phyloP scores from a whole-genome alignment of 441 rosid species.

The Kokia cookei region DNA sequence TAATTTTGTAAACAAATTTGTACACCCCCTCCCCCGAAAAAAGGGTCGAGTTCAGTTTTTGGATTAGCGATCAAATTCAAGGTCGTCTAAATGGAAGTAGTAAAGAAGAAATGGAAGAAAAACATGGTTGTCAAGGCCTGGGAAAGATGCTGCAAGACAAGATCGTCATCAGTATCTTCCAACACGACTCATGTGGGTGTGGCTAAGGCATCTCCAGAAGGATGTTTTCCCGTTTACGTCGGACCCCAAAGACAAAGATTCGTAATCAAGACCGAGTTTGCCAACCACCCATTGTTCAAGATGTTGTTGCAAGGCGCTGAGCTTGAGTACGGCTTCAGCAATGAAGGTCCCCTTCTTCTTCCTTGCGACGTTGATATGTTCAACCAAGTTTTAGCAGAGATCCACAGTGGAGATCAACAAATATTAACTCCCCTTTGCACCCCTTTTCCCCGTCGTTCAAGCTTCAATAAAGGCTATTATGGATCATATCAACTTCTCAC shows the following conservation, averaged over 20 bases:
- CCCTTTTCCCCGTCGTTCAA: conserved; percentile 10
- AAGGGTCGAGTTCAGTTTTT: too few relatives aligned
- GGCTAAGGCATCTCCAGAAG: conserved; percentile 24
- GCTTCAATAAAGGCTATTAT: conserved; percentile 14
- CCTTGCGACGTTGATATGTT: conserved; percentile 57
- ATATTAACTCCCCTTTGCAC: background rate
- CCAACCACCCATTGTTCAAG: conserved; percentile 54
- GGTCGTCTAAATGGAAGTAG: background rate
- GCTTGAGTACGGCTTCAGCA: conserved; percentile 35
- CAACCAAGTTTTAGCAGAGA: conserved; percentile 38
- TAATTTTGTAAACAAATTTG: too few relatives aligned
- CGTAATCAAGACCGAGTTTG: conserved; percentile 28
- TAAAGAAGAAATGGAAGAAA: conserved; percentile 26
- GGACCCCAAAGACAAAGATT: conserved; percentile 42
- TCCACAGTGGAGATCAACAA: conserved; percentile 18
- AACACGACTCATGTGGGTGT: background rate
- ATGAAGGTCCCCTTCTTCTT: conserved; percentile 50
- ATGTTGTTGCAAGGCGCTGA: conserved; percentile 48
- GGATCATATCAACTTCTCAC: conserved; percentile 36
- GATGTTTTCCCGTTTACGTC: conserved; percentile 56
- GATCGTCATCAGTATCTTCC: background rate
- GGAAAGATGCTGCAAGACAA: conserved; percentile 25
- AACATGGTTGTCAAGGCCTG: conserved; percentile 28
- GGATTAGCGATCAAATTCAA: too few relatives aligned
- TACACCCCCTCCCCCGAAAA: too few relatives aligned